Base-by-base conservation (phyloP, 192 early-diverging fungal genomes). In the Dimargaris verticillata region DNA sequence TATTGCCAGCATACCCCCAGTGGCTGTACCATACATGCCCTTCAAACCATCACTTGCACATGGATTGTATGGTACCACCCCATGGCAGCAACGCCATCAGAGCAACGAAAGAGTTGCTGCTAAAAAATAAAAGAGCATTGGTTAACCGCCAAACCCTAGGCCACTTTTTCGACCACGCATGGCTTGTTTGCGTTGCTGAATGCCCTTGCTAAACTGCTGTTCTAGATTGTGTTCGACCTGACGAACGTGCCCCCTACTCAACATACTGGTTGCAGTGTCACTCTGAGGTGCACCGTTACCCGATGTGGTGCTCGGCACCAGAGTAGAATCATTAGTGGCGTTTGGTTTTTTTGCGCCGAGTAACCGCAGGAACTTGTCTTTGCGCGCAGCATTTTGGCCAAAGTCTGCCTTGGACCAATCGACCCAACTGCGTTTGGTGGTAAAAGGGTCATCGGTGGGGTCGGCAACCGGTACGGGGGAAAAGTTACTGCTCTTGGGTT, bases 341-440 rank as follows among this genome's bases (percentile, higher is more conserved):
- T 49, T 49, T 20, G 47, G 5, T 49, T 49, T 49, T 5, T 24
- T 49, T 2, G 47, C 47, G 22, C 47, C 47, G 18, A 49, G 22
- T 20, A 49, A 24, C 22, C 47, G 47, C 22, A 49, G 47, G 47
- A 49, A 49, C 22, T 49, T 49, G 22, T 49, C 47, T 10, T 49
- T 49, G 2, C 47, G 47, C 3, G 47, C 47, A 24, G 18, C 10
- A 10, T 49, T 24, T 24, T 18, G 22, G 47, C 47, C 47, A 24
- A 49, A 49, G 22, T 49, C 47, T 24, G 47, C 47, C 47, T 49
- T 49, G 47, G 47, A 49, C 47, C 47, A 49, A 10, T 49, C 47
- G 18, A 49, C 47, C 47, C 47, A 49, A 10, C 47, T 49, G 47
- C 18, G 22, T 10, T 49, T 49, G 47, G 47, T 20, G 5, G 22